These are phyloP conservation scores for Pugionium dolabratum DNA, from an alignment of 345 rosid species.

Conservation along the genomic window DNA sequence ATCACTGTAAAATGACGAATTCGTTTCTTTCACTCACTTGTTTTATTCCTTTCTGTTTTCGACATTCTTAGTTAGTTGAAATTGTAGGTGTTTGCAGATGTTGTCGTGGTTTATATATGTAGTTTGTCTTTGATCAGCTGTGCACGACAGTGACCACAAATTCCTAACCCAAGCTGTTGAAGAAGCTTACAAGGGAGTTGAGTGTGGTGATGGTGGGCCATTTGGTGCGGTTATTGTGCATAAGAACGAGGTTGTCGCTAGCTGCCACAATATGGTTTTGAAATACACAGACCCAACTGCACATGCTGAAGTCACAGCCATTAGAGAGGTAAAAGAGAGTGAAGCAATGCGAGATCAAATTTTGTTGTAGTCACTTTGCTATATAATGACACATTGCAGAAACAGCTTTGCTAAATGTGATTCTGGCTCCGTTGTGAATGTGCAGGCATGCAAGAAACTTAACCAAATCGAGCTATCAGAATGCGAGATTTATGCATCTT, in stretches of 20 bases:
- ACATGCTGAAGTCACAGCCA: slow-evolving; percentile 87
- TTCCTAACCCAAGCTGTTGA: slow-evolving; percentile 74
- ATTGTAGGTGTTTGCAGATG: background rate
- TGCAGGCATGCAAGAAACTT: slow-evolving; percentile 70
- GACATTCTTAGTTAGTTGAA: no score
- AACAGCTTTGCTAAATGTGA: no score
- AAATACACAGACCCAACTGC: slow-evolving; percentile 85
- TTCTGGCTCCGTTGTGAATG: no score
- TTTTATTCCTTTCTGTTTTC: background rate
- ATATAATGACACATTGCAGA: no score
- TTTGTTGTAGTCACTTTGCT: background rate
- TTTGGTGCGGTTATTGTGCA: slow-evolving; percentile 93
- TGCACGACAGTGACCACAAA: slow-evolving; percentile 69
- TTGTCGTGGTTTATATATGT: slow-evolving; percentile 19
- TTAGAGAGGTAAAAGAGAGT: slow-evolving; percentile 64
- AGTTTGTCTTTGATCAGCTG: slow-evolving; percentile 49
- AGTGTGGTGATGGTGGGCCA: slow-evolving; percentile 85
- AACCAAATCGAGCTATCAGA: slow-evolving; percentile 56
- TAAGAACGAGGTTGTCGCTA: slow-evolving; percentile 64
- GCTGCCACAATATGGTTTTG: slow-evolving; percentile 93
- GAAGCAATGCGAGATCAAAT: background rate
- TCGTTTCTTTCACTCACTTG: background rate
- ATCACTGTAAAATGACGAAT: background rate
- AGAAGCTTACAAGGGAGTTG: slow-evolving; percentile 91
- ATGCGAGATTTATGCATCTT: slow-evolving; percentile 72